These are phyloP conservation scores for Suhomyces sp. DNA, from an alignment of 805 yeast genomes.

Conservation along the genomic window DNA sequence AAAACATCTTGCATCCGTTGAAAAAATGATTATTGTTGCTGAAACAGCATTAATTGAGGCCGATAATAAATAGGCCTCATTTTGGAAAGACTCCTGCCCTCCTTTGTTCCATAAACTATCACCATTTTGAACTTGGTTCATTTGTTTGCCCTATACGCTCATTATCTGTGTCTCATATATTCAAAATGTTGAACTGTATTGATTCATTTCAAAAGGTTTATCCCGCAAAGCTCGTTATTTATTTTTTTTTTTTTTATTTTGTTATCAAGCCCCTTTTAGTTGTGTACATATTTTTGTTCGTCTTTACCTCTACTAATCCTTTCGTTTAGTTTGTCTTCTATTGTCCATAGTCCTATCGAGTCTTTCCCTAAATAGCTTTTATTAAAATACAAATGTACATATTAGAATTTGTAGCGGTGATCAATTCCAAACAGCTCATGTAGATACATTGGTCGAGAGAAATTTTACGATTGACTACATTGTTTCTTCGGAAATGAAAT, in stretches of 20 bases:
- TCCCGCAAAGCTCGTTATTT: conserved; percentile 1
- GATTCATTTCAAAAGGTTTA: too few species aligned
- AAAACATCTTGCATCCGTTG: conserved; percentile 81
- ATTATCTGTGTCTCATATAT: too few species aligned
- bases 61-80: conserved; percentile 20
- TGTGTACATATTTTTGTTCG: conserved; percentile 1
- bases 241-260: neutral
- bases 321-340: too few species aligned
- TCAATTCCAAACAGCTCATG: too few species aligned
- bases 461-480: too few species aligned
- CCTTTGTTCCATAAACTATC: neutral
- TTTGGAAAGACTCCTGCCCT: too few species aligned
- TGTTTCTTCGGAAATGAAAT: too few species aligned
- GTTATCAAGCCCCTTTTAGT: conserved; percentile 1
- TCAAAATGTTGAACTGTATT: too few species aligned
- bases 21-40: conserved; percentile 61
- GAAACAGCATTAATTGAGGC: conserved; percentile 47
- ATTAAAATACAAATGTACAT: neutral
- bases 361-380: neutral
- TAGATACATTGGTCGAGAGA: too few species aligned
- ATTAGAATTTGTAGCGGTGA: too few species aligned
- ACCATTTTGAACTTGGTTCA: too few species aligned
- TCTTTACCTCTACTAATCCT: neutral
- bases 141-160: too few species aligned
- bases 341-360: conserved; percentile 5